Evolutionary conservation across 345 rosid genomes (phyloP), one percentile per base, ranked within the genome.

Genomic region (Excoecaria agallocha): DNA sequence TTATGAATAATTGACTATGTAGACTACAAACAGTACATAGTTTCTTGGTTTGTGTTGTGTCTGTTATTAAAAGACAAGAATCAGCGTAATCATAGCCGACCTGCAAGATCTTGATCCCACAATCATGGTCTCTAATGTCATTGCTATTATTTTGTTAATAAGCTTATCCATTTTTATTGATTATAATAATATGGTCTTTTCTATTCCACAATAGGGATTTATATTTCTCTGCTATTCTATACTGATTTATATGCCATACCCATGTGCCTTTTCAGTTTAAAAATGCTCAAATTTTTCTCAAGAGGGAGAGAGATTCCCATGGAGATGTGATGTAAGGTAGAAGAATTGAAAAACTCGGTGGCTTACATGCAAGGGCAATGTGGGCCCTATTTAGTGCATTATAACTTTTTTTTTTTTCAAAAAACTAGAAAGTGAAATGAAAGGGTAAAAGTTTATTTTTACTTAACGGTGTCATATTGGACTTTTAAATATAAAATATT

Each of bases 31-130:
- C 76, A 66, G 10, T 41, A 41, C 24, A 64, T 45, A 72, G 85
- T 66, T 78, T 78, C 81, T 75, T 77, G 79, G 85, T 85, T 79
- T 85, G 81, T 85, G 84, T 54, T 79, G 77, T 89, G 94, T 87
- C 88, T 78, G 79, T 69, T 71, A 85, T 79, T 68, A 82, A 78
- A 79, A 78, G 89, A 85, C 91, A 83, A 57, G 50, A 72, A 78
- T 81, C 87, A 76, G 87, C 90, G 86, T 81, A 86, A 88, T 88
- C 87, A 83, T 81, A 87, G 97, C 94, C 85, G 88, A 83, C 82
- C 82, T 85, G 84, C 82, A 68, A 84, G 87, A 83, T 83, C 84
- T 78, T 83, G 84, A 87, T 85, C 89, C 89, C 88, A 70, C 68
- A 83, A 81, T 86, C 85, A 87, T 82, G 79, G 74, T 76, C 79